A percentile compares a stretch with the other conserved stretches of the same genome.
phyloP scores from a whole-genome alignment of 805 yeast genomes.

The Cyberlindnera japonica region DNA sequence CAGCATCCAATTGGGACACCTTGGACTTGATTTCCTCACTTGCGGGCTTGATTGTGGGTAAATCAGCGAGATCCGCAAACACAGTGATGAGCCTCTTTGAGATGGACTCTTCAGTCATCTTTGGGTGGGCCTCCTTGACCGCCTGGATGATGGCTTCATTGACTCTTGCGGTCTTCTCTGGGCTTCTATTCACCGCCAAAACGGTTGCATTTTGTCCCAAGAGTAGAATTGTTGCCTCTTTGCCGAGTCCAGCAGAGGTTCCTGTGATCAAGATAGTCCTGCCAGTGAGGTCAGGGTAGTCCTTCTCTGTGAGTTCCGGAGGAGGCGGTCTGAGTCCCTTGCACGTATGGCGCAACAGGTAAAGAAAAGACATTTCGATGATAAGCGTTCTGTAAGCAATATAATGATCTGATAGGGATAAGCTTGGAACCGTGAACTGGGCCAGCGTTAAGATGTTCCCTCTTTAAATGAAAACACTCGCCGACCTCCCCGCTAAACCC shows the following conservation, averaged over 20 bases:
- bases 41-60: slow-evolving; percentile 33
- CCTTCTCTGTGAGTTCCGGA: slow-evolving; percentile 18
- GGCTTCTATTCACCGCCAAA: slow-evolving; percentile 35
- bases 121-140: slow-evolving; percentile 17
- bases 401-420: too few species aligned
- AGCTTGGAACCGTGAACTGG: too few species aligned
- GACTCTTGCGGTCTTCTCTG: slow-evolving; percentile 30
- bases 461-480: too few species aligned
- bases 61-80: slow-evolving; percentile 37
- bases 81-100: slow-evolving; percentile 24
- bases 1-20: slow-evolving; percentile 32
- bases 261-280: slow-evolving; percentile 31
- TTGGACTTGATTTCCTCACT: slow-evolving; percentile 26
- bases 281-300: slow-evolving; percentile 14
- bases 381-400: too few species aligned
- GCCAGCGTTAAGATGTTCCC: too few species aligned
- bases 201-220: slow-evolving; percentile 33
- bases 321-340: too few species aligned
- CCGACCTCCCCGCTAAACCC: too few species aligned
- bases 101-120: slow-evolving; percentile 12
- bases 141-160: slow-evolving; percentile 27
- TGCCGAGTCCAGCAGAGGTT: slow-evolving; percentile 34
- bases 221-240: slow-evolving; percentile 31
- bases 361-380: too few species aligned
- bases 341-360: too few species aligned